Conservation (phyloP, 352 stramenopile species). For the Pythium scleroteichum region DNA sequence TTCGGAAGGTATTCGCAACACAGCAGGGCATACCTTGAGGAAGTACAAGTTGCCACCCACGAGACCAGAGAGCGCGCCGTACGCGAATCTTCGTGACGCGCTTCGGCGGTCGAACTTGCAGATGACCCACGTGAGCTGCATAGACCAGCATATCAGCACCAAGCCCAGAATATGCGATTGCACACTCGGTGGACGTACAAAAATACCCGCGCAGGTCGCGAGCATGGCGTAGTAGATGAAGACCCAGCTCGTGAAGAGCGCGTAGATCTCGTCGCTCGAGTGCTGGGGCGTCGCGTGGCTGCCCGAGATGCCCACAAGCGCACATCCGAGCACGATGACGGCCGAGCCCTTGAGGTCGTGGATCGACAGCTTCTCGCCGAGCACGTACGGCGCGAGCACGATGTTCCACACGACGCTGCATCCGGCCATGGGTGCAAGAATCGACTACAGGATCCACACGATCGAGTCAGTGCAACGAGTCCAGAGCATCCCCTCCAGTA, state of each 20-base stretch:
- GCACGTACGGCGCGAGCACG: constrained; percentile 76
- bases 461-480: neutral
- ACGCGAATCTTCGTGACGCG: constrained; percentile 77
- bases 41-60: constrained; percentile 88
- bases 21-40: constrained; percentile 54
- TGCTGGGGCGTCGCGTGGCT: constrained; percentile 82
- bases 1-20: neutral
- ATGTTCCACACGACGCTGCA: constrained; percentile 91
- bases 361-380: constrained; percentile 75
- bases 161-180: neutral
- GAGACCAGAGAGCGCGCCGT: constrained; percentile 73
- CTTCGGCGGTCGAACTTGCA: constrained; percentile 64
- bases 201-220: constrained; percentile 35
- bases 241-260: constrained; percentile 64
- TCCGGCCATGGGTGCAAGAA: constrained; percentile 83
- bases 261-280: constrained; percentile 75
- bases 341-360: constrained; percentile 73
- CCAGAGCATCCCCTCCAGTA: neutral
- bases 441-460: constrained; percentile 47
- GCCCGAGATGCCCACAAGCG: constrained; percentile 74
- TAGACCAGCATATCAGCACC: neutral
- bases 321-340: constrained; percentile 75
- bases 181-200: constrained; percentile 40
- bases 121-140: constrained; percentile 75
- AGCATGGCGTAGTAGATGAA: constrained; percentile 74